Evolutionary conservation across 1,284 basidiomycete genomes (phyloP).

Genomic region (Clitocybe nebularis): DNA sequence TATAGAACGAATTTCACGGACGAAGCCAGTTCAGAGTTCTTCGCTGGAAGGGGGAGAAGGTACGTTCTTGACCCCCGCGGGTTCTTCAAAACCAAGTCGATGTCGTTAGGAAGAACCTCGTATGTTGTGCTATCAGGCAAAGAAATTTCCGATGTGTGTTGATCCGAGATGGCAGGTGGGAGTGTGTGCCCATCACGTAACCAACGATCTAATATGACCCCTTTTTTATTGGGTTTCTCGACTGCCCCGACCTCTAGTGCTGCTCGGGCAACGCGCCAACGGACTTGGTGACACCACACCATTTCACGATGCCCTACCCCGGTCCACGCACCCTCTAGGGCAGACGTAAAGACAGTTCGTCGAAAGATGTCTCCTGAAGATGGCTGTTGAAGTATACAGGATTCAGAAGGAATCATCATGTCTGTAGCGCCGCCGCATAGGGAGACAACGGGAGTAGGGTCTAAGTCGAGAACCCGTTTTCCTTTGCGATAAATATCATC

Average conservation of each 20-base stretch:
- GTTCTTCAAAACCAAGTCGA: slow-evolving; percentile 38
- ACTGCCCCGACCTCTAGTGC: slow-evolving; percentile 63
- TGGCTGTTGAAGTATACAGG: slow-evolving; percentile 62
- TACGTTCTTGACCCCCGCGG: slow-evolving; percentile 44
- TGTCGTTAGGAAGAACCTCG: slow-evolving; percentile 31
- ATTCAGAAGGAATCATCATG: slow-evolving; percentile 90
- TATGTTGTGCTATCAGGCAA: slow-evolving; percentile 24
- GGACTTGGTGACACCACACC: slow-evolving; percentile 98
- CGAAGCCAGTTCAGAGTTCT: slow-evolving; percentile 12
- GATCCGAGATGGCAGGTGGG: slow-evolving; percentile 22
- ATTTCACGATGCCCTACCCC: slow-evolving; percentile 95
- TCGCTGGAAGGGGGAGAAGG: slow-evolving; percentile 42
- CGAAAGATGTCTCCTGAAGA: slow-evolving; percentile 36
- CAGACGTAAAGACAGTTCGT: slow-evolving; percentile 81
- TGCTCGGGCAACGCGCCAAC: slow-evolving; percentile 81
- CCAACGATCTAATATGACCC: slow-evolving; percentile 54
- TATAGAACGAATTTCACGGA: slow-evolving; percentile 44
- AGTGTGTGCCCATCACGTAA: slow-evolving; percentile 54
- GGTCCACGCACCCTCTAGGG: slow-evolving; percentile 88
- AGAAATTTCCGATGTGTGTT: slow-evolving; percentile 12
- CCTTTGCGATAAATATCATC: slow-evolving; percentile 66
- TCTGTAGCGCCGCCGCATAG: slow-evolving; percentile 93
- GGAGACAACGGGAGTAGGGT: slow-evolving; percentile 71
- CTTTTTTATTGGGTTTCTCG: slow-evolving; percentile 26
- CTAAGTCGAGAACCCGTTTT: slow-evolving; percentile 29